Evolutionary conservation across 306 rosid genomes (phyloP).

Genomic region (Castanea sativa): DNA sequence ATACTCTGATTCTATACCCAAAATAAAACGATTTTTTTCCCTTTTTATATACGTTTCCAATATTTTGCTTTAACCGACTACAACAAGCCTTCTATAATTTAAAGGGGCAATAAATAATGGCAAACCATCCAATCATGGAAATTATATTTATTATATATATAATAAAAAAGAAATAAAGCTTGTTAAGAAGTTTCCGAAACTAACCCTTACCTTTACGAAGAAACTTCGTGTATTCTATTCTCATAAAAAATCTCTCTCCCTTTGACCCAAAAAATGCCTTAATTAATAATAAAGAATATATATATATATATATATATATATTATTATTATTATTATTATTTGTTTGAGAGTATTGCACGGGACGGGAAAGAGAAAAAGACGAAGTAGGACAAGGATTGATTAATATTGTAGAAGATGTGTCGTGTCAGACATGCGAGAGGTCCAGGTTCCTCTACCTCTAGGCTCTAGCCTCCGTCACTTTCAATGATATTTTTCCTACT

Average conservation of each 20-base stretch:
- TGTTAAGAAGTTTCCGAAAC: not conserved
- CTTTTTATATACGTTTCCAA: not conserved
- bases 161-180: not conserved
- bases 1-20: not conserved
- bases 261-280: not conserved
- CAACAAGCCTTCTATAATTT: not conserved
- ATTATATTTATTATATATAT: constrained; percentile 2
- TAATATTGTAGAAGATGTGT: no score
- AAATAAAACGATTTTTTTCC: not conserved
- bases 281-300: no score
- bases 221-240: constrained; percentile 8
- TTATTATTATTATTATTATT: not conserved
- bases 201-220: not conserved
- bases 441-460: no score
- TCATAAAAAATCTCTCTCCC: not conserved
- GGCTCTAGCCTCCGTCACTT: no score
- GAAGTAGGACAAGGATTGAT: no score
- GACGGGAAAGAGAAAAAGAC: no score
- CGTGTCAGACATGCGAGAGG: no score
- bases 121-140: not conserved
- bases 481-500: no score
- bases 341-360: not conserved
- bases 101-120: constrained; percentile 2
- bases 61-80: not conserved
- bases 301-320: not conserved